phyloP scores from a whole-genome alignment of 2,329 filamentous ascomycete genomes.

The Botrytis pseudocinerea region DNA sequence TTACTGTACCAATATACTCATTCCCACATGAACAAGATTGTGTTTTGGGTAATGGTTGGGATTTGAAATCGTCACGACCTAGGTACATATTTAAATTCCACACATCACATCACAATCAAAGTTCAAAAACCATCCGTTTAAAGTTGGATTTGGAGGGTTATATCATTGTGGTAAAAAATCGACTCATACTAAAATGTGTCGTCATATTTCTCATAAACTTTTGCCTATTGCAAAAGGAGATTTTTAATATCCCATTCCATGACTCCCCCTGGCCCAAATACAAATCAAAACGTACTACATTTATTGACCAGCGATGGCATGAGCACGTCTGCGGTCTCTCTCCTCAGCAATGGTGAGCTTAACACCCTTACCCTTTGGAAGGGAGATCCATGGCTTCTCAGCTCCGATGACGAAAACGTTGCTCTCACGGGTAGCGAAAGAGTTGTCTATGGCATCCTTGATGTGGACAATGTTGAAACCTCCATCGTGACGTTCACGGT shows the following conservation, averaged over 20 bases:
- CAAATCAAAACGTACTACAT: constrained; percentile 37
- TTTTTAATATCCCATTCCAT: constrained; percentile 39
- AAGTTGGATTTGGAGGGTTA: constrained; percentile 17
- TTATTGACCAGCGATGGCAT: constrained; percentile 41
- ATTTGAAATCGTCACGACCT: background rate
- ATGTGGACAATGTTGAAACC: constrained; percentile 99
- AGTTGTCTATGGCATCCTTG: constrained; percentile 99
- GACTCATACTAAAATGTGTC: constrained; percentile 36
- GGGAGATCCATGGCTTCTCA: constrained; percentile 98
- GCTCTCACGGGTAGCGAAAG: constrained; percentile 97
- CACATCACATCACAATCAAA: background rate
- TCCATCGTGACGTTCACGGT: constrained; percentile 99
- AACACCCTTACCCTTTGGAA: constrained; percentile 99
- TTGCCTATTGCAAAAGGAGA: constrained; percentile 33
- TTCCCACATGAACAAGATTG: too few species aligned
- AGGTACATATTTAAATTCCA: background rate
- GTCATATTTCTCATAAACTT: constrained; percentile 33
- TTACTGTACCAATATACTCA: background rate
- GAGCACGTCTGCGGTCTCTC: constrained; percentile 92
- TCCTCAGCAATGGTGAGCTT: constrained; percentile 99
- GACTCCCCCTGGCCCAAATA: constrained; percentile 31
- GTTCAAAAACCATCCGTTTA: constrained; percentile 4
- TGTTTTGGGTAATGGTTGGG: background rate
- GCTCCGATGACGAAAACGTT: constrained; percentile 99
- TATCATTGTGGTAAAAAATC: constrained; percentile 37